Percentiles rank a stretch among this genome's conserved stretches.
Conservation (phyloP, 1,284 basidiomycete species). For the Neonothopanus nambi region DNA sequence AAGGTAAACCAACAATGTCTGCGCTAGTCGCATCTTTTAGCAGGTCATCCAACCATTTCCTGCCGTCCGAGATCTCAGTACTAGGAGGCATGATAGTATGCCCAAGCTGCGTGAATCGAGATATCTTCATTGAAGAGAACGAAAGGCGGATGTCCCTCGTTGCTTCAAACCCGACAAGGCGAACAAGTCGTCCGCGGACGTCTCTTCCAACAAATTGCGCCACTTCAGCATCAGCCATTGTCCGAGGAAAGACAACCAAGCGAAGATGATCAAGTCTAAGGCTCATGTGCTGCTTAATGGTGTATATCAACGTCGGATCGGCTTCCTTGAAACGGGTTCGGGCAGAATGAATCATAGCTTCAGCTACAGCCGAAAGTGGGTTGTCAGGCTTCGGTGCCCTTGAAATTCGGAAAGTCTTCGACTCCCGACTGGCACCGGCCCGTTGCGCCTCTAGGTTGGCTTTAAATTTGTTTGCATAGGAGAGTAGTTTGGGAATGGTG, state of each 20-base stretch:
- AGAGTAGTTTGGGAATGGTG: conserved; percentile 72
- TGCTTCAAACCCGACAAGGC: conserved; percentile 53
- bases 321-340: conserved; percentile 65
- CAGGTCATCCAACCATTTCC: conserved; percentile 56
- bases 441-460: conserved; percentile 72
- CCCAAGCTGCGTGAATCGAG: conserved; percentile 62
- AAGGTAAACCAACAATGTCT: conserved; percentile 74
- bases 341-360: conserved; percentile 79
- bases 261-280: conserved; percentile 62
- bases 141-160: conserved; percentile 64
- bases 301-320: conserved; percentile 56
- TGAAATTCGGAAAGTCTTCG: conserved; percentile 67
- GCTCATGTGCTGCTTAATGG: conserved; percentile 71
- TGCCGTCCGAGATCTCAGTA: conserved; percentile 40
- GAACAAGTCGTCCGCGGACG: conserved; percentile 67
- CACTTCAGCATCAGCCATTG: conserved; percentile 70
- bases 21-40: conserved; percentile 62
- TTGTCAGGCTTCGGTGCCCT: conserved; percentile 70
- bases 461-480: conserved; percentile 72
- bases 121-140: conserved; percentile 74
- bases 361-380: conserved; percentile 78
- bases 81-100: conserved; percentile 40
- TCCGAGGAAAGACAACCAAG: conserved; percentile 74
- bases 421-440: conserved; percentile 72
- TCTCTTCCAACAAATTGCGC: conserved; percentile 69